Percentiles rank a stretch among this genome's conserved stretches.
phyloP scores from a whole-genome alignment of 169 alveolate genomes.

The Theileria luwenshuni region DNA sequence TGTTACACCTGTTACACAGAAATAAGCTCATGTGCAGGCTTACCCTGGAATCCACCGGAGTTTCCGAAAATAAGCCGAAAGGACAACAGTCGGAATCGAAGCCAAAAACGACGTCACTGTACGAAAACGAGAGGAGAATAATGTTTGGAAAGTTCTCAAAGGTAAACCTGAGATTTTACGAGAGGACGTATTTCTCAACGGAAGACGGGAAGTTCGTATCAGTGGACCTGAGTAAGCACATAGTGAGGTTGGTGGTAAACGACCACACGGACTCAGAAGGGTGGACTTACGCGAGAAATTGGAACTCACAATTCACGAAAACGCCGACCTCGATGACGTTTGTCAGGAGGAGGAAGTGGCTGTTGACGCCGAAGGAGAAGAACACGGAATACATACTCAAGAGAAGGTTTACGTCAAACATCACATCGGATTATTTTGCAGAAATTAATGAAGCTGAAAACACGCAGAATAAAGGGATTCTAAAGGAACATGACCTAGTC shows the following conservation, averaged over 20 bases:
- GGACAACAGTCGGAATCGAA: not conserved
- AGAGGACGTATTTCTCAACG: constrained; percentile 40
- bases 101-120: constrained; percentile 1
- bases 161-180: constrained; percentile 46
- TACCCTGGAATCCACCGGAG: constrained; percentile 35
- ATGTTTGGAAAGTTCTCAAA: constrained; percentile 51
- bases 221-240: constrained; percentile 15
- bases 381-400: constrained; percentile 14
- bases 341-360: constrained; percentile 62
- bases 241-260: constrained; percentile 24
- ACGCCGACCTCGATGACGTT: constrained; percentile 49
- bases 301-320: constrained; percentile 46
- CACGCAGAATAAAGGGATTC: not conserved
- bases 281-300: constrained; percentile 60
- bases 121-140: constrained; percentile 63
- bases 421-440: constrained; percentile 6
- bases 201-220: constrained; percentile 44
- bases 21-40: constrained; percentile 48
- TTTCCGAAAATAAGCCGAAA: not conserved
- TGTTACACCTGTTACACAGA: constrained; percentile 60
- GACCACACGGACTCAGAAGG: constrained; percentile 60
- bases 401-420: constrained; percentile 7
- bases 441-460: not conserved
- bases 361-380: constrained; percentile 21
- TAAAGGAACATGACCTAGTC: not conserved